phyloP scores from a whole-genome alignment of 2,329 filamentous ascomycete genomes.

The Chalaropsis thielavioides region DNA sequence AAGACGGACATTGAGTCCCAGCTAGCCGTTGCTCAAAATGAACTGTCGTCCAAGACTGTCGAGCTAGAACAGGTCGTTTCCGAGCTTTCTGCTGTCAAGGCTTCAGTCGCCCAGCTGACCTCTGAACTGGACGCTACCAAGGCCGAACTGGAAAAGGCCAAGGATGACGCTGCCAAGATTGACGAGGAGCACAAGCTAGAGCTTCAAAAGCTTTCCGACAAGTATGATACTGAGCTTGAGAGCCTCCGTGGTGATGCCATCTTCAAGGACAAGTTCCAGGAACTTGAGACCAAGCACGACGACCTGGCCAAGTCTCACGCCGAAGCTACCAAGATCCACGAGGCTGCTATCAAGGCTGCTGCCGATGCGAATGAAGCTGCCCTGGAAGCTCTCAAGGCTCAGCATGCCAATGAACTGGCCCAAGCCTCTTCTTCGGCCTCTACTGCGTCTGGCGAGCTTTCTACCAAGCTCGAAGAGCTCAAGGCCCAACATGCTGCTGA shows the following conservation, averaged over 20 bases:
- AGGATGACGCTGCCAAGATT: slow-evolving; percentile 35
- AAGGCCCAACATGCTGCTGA: slow-evolving; percentile 28
- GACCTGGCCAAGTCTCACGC: slow-evolving; percentile 28
- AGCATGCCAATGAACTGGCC: slow-evolving; percentile 43
- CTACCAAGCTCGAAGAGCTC: slow-evolving; percentile 31
- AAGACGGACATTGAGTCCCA: slow-evolving; percentile 33
- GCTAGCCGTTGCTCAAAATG: slow-evolving; percentile 28
- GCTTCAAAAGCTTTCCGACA: slow-evolving; percentile 42
- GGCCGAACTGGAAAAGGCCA: slow-evolving; percentile 32
- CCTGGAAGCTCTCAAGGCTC: slow-evolving; percentile 40
- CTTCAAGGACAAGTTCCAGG: slow-evolving; percentile 49
- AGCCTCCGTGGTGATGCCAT: slow-evolving; percentile 47
- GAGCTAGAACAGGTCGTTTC: slow-evolving; percentile 28
- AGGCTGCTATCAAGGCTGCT: slow-evolving; percentile 30
- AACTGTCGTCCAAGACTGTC: slow-evolving; percentile 21
- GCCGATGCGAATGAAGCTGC: slow-evolving; percentile 33
- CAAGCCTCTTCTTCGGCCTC: slow-evolving; percentile 30
- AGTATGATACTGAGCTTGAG: slow-evolving; percentile 52
- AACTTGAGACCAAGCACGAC: slow-evolving; percentile 42
- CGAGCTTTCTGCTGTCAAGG: slow-evolving; percentile 33
- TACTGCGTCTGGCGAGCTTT: slow-evolving; percentile 36
- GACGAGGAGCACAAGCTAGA: slow-evolving; percentile 43
- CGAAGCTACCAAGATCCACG: slow-evolving; percentile 28
- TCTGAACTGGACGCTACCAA: slow-evolving; percentile 34
- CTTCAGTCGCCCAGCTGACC: slow-evolving; percentile 35